phyloP scores from a whole-genome alignment of 2,329 filamentous ascomycete genomes.

The Fusarium acutatum region DNA sequence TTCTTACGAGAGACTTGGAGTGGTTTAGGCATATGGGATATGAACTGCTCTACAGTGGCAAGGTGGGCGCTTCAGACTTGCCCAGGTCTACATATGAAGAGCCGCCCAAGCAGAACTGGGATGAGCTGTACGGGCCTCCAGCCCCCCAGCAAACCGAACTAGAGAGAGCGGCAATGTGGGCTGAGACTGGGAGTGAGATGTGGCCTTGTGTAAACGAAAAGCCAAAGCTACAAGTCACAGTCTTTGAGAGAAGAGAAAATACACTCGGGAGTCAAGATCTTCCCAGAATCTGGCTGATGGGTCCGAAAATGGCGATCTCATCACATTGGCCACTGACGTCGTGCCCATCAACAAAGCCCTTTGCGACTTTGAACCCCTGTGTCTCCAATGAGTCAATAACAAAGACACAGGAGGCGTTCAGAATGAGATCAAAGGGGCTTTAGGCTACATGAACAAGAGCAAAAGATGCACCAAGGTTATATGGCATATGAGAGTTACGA shows the following conservation, averaged over 20 bases:
- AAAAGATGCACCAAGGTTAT: accelerated
- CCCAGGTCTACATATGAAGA: not conserved
- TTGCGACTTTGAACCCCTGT: not conserved
- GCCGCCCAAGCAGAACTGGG: not conserved
- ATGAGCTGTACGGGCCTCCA: not conserved
- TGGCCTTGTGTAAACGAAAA: not conserved
- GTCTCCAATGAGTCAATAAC: not conserved
- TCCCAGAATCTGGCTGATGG: no score
- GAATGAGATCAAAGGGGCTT: not conserved
- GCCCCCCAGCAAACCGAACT: not conserved
- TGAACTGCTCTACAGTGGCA: not conserved
- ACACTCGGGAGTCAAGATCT: accelerated
- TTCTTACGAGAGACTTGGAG: not conserved
- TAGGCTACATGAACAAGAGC: accelerated
- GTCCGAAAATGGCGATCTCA: not conserved
- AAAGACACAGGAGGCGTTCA: accelerated
- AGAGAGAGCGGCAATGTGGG: not conserved
- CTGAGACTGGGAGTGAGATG: not conserved
- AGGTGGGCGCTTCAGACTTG: not conserved
- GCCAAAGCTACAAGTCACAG: accelerated
- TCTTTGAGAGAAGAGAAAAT: accelerated
- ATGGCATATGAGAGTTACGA: accelerated
- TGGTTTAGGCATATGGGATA: not conserved
- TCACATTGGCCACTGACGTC: not conserved
- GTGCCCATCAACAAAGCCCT: not conserved